Conservation (phyloP, 176 grass and related monocot species). For the Oryza australiensis region DNA sequence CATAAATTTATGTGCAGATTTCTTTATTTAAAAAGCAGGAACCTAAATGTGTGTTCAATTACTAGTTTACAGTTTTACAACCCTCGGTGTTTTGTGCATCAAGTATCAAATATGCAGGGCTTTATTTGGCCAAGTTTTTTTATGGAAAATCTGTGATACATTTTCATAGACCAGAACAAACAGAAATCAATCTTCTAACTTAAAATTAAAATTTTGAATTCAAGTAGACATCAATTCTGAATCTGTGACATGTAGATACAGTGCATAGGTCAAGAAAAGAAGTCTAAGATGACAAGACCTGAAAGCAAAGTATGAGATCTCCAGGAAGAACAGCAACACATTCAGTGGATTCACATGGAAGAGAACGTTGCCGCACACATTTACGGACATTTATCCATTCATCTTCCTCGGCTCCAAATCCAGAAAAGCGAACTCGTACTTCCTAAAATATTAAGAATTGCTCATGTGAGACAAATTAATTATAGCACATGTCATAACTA, state of each 20-base stretch:
- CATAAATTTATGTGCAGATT: background rate
- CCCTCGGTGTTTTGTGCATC: background rate
- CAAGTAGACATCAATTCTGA: background rate
- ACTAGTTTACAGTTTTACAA: background rate
- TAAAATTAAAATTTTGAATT: background rate
- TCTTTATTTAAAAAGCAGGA: slow-evolving; percentile 4
- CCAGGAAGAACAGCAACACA: slow-evolving; percentile 80
- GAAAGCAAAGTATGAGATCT: slow-evolving; percentile 84
- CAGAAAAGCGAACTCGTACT: slow-evolving; percentile 76
- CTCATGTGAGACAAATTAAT: background rate
- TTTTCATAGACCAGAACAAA: background rate
- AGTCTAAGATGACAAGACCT: slow-evolving; percentile 40
- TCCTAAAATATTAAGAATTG: slow-evolving; percentile 46
- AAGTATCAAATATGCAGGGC: background rate
- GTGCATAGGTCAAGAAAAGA: background rate
- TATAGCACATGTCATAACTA: background rate
- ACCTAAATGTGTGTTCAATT: background rate
- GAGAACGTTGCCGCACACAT: too few relatives aligned
- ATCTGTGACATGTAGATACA: background rate
- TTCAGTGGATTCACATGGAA: slow-evolving; percentile 73
- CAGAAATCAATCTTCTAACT: background rate
- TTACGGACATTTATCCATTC: slow-evolving; percentile 43
- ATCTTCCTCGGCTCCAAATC: slow-evolving; percentile 82
- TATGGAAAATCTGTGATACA: background rate
- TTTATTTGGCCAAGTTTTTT: background rate